A percentile compares a stretch with the other conserved stretches of the same genome.
These are phyloP conservation scores for Omphalotus guepiniiformis DNA, from an alignment of 768 basidiomycete genomes.

Conservation along the genomic window DNA sequence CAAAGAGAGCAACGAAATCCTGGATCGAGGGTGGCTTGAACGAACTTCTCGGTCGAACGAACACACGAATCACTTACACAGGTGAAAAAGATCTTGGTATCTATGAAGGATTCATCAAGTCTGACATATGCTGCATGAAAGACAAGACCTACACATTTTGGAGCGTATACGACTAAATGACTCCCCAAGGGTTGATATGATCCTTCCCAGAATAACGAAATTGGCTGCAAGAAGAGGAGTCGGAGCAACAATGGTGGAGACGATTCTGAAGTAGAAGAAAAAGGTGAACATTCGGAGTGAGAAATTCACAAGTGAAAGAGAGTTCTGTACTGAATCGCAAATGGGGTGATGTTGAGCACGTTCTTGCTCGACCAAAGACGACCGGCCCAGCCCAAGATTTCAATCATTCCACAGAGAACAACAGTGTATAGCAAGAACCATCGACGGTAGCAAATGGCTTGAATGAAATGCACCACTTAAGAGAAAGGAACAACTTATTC, in stretches of 20 bases:
- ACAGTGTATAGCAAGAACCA: slow-evolving; percentile 33
- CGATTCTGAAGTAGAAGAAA: slow-evolving; percentile 25
- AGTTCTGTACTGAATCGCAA: slow-evolving; percentile 36
- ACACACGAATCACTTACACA: not conserved
- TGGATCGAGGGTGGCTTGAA: not conserved
- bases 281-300: not conserved
- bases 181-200: slow-evolving; percentile 30
- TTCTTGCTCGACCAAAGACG: slow-evolving; percentile 28
- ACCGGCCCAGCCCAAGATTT: slow-evolving; percentile 34
- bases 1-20: not conserved
- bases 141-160: slow-evolving; percentile 27
- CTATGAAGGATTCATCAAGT: not conserved
- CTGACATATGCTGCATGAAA: not conserved
- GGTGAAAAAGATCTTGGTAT: slow-evolving; percentile 1
- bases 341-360: slow-evolving; percentile 23
- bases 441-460: slow-evolving; percentile 22
- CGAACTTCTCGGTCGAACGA: not conserved
- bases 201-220: slow-evolving; percentile 42
- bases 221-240: slow-evolving; percentile 43
- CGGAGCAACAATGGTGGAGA: slow-evolving; percentile 40
- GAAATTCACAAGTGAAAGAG: not conserved
- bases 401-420: slow-evolving; percentile 25
- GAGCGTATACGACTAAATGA: slow-evolving; percentile 34
- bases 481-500: not conserved
- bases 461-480: slow-evolving; percentile 28